These are phyloP conservation scores for Colletotrichum eremochloae DNA, from an alignment of 2,329 filamentous ascomycete genomes.

Conservation along the genomic window DNA sequence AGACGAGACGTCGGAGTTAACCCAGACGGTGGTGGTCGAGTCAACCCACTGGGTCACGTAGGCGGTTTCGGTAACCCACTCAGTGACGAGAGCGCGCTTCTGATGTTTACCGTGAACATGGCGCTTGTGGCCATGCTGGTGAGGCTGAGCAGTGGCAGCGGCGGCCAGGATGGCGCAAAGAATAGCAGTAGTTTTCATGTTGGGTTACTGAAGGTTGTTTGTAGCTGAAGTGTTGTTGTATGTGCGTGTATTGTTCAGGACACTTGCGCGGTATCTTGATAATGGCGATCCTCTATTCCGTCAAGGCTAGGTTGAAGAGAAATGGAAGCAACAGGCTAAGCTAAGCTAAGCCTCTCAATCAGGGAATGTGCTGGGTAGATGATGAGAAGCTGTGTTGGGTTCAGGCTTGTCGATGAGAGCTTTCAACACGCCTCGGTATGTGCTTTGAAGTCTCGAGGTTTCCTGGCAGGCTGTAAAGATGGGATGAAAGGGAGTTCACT, in stretches of 20 bases:
- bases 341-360: constrained; percentile 27
- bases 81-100: constrained; percentile 60
- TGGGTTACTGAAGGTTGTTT: constrained; percentile 42
- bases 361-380: constrained; percentile 40
- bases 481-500: constrained; percentile 39
- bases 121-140: constrained; percentile 52
- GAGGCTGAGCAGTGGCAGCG: constrained; percentile 65
- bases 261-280: constrained; percentile 30
- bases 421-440: constrained; percentile 38
- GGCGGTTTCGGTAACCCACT: constrained; percentile 65
- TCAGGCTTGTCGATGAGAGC: constrained; percentile 31
- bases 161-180: constrained; percentile 59
- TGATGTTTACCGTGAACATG: constrained; percentile 53
- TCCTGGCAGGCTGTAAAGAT: constrained; percentile 31
- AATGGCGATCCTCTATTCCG: constrained; percentile 18
- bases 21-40: constrained; percentile 60
- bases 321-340: constrained; percentile 36
- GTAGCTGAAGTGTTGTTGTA: constrained; percentile 2
- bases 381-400: constrained; percentile 24
- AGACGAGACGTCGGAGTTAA: constrained; percentile 51
- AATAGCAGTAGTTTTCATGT: constrained; percentile 60
- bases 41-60: constrained; percentile 64
- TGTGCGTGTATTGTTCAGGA: constrained; percentile 10
- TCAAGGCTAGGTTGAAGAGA: constrained; percentile 39
- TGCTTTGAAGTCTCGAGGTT: constrained; percentile 15